Evolutionary conservation across 2,329 filamentous ascomycete genomes (phyloP).

Genomic region (Colletotrichum tropicale): DNA sequence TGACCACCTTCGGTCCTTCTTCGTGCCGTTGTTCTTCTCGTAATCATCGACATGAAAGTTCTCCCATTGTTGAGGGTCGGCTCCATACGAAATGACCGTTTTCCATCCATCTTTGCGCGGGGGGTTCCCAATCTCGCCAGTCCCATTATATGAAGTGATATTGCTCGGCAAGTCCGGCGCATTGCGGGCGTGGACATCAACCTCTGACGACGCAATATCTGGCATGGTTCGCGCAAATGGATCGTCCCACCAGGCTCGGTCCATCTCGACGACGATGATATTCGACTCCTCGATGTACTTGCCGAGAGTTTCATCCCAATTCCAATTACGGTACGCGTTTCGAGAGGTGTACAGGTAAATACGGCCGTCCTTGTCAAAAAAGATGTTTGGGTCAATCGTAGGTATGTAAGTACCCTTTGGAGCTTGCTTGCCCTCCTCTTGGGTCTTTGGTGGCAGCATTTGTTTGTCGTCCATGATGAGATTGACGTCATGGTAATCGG

Average conservation of each 20-base stretch:
- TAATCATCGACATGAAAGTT: constrained; percentile 40
- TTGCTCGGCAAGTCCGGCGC: constrained; percentile 29
- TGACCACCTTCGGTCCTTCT: constrained; percentile 39
- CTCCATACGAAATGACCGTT: constrained; percentile 38
- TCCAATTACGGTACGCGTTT: constrained; percentile 41
- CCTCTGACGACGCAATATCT: constrained; percentile 31
- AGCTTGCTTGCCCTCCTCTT: constrained; percentile 28
- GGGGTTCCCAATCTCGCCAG: constrained; percentile 34
- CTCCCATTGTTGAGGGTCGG: constrained; percentile 38
- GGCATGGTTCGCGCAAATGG: constrained; percentile 36
- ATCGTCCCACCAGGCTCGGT: constrained; percentile 39
- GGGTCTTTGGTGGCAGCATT: constrained; percentile 33
- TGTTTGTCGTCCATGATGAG: constrained; percentile 40
- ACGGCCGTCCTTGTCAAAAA: constrained; percentile 22
- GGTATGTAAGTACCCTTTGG: constrained; percentile 39
- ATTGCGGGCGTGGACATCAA: constrained; percentile 29
- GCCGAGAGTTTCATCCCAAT: constrained; percentile 34
- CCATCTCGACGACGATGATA: constrained; percentile 39
- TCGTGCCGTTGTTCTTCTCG: constrained; percentile 33
- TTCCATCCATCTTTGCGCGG: constrained; percentile 40
- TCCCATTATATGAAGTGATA: constrained; percentile 38
- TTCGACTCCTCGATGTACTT: constrained; percentile 43
- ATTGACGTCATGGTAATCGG: constrained; percentile 38
- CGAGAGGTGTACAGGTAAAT: constrained; percentile 33
- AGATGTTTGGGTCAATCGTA: constrained; percentile 24